These are phyloP conservation scores for Hypsizygus marmoreus DNA, from an alignment of 768 basidiomycete genomes.

Conservation along the genomic window DNA sequence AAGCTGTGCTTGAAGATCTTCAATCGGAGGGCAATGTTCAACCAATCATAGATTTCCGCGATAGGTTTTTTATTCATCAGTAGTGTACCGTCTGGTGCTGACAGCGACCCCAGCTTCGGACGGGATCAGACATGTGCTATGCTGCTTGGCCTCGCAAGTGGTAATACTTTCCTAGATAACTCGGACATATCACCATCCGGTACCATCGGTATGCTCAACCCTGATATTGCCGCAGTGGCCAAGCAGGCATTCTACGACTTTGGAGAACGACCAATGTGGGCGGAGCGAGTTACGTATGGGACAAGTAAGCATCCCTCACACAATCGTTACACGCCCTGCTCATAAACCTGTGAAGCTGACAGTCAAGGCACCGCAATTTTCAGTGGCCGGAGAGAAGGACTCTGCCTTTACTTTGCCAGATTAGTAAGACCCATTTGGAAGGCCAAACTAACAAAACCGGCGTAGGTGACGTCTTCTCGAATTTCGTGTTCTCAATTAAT, in stretches of 20 bases:
- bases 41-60: constrained; percentile 80
- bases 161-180: constrained; percentile 76
- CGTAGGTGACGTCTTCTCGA: constrained; percentile 41
- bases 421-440: constrained; percentile 89
- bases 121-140: constrained; percentile 92
- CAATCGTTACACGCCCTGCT: constrained; percentile 2
- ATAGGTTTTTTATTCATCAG: constrained; percentile 52
- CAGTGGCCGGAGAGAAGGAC: constrained; percentile 86
- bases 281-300: constrained; percentile 76
- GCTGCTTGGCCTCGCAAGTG: constrained; percentile 83
- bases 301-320: constrained; percentile 46
- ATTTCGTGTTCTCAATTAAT: constrained; percentile 3
- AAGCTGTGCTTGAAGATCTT: constrained; percentile 78
- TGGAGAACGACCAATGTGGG: constrained; percentile 82
- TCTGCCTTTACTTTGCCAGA: constrained; percentile 85
- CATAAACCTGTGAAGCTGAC: constrained; percentile 44
- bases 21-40: constrained; percentile 76
- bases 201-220: constrained; percentile 49
- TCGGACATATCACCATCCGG: constrained; percentile 49
- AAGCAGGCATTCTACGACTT: constrained; percentile 87
- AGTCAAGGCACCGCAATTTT: constrained; percentile 75
- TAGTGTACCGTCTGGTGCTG: constrained; percentile 4
- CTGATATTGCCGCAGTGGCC: constrained; percentile 70
- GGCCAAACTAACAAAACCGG: constrained; percentile 64
- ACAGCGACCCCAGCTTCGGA: constrained; percentile 63